These are phyloP conservation scores for Hypoxylon rickii DNA, from an alignment of 495 filamentous ascomycete genomes.

Conservation along the genomic window DNA sequence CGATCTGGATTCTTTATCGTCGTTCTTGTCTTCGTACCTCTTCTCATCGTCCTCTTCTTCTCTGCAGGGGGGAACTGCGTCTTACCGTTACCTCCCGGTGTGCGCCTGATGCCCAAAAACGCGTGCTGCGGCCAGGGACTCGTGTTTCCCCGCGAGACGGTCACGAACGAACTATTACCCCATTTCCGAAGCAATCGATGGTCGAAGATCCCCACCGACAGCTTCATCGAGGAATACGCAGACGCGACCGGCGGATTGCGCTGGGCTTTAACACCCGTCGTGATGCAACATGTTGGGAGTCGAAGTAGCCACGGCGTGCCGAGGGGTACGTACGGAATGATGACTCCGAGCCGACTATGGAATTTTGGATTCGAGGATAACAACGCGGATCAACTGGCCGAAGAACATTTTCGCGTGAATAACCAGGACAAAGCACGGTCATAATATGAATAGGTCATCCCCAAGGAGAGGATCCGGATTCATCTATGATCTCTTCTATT, in stretches of 20 bases:
- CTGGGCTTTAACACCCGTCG: conserved; percentile 52
- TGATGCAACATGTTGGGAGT: conserved; percentile 57
- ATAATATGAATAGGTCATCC: no score
- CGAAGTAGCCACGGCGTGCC: conserved; percentile 31
- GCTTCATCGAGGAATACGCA: conserved; percentile 31
- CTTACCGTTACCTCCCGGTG: conserved; percentile 37
- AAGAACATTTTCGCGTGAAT: conserved; percentile 19
- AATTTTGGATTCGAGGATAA: conserved; percentile 35
- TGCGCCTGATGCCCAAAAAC: conserved; percentile 52
- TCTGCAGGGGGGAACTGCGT: conserved; percentile 38
- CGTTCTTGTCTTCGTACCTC: conserved; percentile 25
- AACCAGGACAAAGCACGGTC: no score
- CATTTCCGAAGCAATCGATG: conserved; percentile 24
- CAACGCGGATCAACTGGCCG: conserved; percentile 24
- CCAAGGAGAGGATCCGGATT: no score
- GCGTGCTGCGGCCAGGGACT: conserved; percentile 48
- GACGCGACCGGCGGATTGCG: conserved; percentile 33
- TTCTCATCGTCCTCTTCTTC: conserved; percentile 44
- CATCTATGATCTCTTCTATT: no score
- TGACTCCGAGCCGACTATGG: conserved; percentile 24
- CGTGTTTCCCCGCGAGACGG: conserved; percentile 29
- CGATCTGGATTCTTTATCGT: conserved; percentile 23
- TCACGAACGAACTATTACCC: conserved; percentile 20
- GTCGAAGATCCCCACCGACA: conserved; percentile 30
- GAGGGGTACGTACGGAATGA: conserved; percentile 12